A percentile compares a stretch with the other conserved stretches of the same genome.
phyloP scores from a whole-genome alignment of 176 grass and related monocot species.

The Triticum timopheevii region DNA sequence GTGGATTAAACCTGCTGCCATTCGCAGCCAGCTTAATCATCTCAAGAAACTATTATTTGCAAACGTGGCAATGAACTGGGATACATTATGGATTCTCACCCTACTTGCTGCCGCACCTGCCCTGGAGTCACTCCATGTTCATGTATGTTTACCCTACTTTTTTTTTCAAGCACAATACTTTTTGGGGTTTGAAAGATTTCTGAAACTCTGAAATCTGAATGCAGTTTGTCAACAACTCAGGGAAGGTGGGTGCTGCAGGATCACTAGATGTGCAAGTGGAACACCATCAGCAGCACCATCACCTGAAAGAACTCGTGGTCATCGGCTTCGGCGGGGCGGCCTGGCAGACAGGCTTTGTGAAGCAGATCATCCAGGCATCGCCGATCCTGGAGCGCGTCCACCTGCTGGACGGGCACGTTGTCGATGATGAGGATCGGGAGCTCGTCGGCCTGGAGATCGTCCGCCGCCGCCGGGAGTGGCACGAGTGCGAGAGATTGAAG shows the following conservation, averaged over 20 bases:
- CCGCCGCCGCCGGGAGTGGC: not conserved
- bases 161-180: not conserved
- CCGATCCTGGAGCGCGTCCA: not conserved
- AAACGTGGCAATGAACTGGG: constrained; percentile 14
- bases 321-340: not conserved
- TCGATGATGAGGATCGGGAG: not conserved
- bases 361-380: not conserved
- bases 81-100: constrained; percentile 14
- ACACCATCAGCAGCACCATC: not conserved
- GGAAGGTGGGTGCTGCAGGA: not conserved
- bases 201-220: not conserved
- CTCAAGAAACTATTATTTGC: constrained; percentile 24
- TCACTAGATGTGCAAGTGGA: not conserved
- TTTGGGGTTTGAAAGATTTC: not conserved
- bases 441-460: not conserved
- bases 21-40: not conserved
- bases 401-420: not conserved
- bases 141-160: not conserved
- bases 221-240: not conserved
- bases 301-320: constrained; percentile 2
- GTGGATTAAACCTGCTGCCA: constrained; percentile 23
- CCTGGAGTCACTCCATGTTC: constrained; percentile 22
- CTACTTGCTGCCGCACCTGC: constrained; percentile 7
- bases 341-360: constrained; percentile 9
- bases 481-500: not conserved